Base-by-base conservation (phyloP, 768 basidiomycete species). In the Lactarius pseudohatsudake region DNA sequence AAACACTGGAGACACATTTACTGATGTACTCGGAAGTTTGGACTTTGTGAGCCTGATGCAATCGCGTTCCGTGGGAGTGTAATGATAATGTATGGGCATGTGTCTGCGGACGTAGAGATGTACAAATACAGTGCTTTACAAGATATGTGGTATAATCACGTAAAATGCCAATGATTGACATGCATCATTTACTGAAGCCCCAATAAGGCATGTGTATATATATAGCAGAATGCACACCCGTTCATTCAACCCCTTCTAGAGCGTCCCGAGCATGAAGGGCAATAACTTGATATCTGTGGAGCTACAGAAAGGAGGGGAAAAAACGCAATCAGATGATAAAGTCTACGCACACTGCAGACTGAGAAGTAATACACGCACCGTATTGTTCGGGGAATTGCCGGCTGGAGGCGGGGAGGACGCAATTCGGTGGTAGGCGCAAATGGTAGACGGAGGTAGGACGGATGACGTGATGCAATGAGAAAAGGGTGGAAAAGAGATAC, bases 361-460 rank as follows among this genome's bases (percentile, higher is more conserved):
- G 9, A 34, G 34, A 10, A 34, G 32, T 30, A 1, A 34, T 9
- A 8, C 34, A 18, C 65, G 40, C n/a, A 67, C 66, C 66, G 40
- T 67, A 67, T 56, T 67, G 66, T 40, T 67, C 66, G 36, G 66
- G 66, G 28, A 67, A 67, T 64, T 67, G 66, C 62, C 66, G 66
- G 15, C 66, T 67, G 16, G 22, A 13, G 36, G 38, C 15, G 8
- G 10, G 16, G 28, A 32, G 32, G 30, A 30, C 30, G 30, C 30
- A 30, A 30, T 30, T 30, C 30, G 30, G 30, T 30, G 30, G 32
- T 32, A 32, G 32, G 32, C 32, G 32, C 6, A 55, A 62, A n/a
- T 28, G n/a, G 45, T 11, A 34, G 53, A 54, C 11, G 18, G 11
- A 18, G 1, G 54, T 6, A 26, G 16, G 34, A 38, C 36, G 20